A percentile compares a stretch with the other conserved stretches of the same genome.
These are phyloP conservation scores for Plenodomus tracheiphilus DNA, from an alignment of 2,329 filamentous ascomycete species.

Conservation along the genomic window DNA sequence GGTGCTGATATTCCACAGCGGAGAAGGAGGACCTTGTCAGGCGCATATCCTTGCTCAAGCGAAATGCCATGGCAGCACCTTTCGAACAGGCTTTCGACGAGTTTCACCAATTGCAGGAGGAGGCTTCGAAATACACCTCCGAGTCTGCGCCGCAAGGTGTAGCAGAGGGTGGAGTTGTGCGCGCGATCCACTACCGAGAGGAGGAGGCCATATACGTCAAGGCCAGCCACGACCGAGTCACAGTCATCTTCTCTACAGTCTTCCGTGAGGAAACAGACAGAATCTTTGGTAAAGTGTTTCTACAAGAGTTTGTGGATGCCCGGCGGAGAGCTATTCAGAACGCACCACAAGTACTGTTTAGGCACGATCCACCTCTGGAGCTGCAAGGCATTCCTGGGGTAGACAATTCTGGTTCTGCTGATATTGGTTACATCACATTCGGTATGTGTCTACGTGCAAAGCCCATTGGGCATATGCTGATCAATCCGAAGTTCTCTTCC, in stretches of 20 bases:
- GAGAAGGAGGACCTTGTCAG: slow-evolving; percentile 82
- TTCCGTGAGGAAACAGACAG: slow-evolving; percentile 98
- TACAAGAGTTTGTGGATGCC: slow-evolving; percentile 94
- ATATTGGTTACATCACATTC: slow-evolving; percentile 97
- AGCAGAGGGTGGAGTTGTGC: slow-evolving; percentile 85
- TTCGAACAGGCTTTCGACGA: slow-evolving; percentile 97
- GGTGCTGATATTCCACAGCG: slow-evolving; percentile 57
- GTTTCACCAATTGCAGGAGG: slow-evolving; percentile 82
- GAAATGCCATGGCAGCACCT: slow-evolving; percentile 97
- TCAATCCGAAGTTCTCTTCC: slow-evolving; percentile 75
- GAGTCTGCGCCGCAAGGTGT: slow-evolving; percentile 93
- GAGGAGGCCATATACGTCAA: slow-evolving; percentile 99
- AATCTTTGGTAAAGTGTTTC: slow-evolving; percentile 96
- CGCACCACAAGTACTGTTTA: slow-evolving; percentile 94
- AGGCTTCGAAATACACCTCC: slow-evolving; percentile 87
- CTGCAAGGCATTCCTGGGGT: slow-evolving; percentile 86
- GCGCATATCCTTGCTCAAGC: slow-evolving; percentile 89
- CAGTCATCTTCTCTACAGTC: slow-evolving; percentile 97
- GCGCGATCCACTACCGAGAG: slow-evolving; percentile 97
- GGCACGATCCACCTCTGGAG: slow-evolving; percentile 91
- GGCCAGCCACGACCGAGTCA: slow-evolving; percentile 94
- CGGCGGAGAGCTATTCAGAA: slow-evolving; percentile 95
- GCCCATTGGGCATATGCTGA: slow-evolving; percentile 24
- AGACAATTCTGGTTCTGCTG: slow-evolving; percentile 69
- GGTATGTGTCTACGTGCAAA: slow-evolving; percentile 59